Evolutionary conservation across 2,329 filamentous ascomycete genomes (phyloP), one percentile per base, ranked within the genome.

Genomic region (Epichloe uncinata): DNA sequence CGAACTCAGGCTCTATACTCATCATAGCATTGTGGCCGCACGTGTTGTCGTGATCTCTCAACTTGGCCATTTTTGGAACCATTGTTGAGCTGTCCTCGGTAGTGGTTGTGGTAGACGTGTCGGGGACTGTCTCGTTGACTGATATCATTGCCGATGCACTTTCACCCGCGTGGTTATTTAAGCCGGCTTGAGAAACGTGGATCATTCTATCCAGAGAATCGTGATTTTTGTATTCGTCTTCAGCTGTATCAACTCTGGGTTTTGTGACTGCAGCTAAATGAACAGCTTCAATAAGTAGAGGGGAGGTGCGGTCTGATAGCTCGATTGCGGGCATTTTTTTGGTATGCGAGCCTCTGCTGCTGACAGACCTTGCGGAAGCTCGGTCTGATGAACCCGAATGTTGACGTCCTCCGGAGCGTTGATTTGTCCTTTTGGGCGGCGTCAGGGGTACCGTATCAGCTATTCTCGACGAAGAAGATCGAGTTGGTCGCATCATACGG

Each of bases 401-500:
- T 43, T 48, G 9, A 22, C 37, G 34, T 16, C 54, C 13, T 22
- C 22, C 13, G 3, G 55, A 53, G 9, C 58, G 58, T 40, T 55
- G 55, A 8, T 53, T 50, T 26, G 59, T 53, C 55, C 69, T 75
- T 50, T 69, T 67, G 0, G 76, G 75, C 2, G 77, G 75, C 0
- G 75, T 76, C 0, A 66, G 55, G 2, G 72, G 66, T 1, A 62
- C 63, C 66, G 85, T 87, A 5, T 86, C 83, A 3, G 77, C 70
- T 0, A 77, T 75, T 67, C 87, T 88, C 54, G 73, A 81, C 8
- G 82, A 75, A 5, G 82, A 87, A 43, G 78, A 72, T 42, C 83
- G 77, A 0, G 85, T 90, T 2, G 85, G 85, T 40, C 85, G 73
- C 79, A 84, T 89, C 85, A 90, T 88, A 48, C 85, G 78, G n/a